These are phyloP conservation scores for Gossypium sturtianum DNA, from an alignment of 345 rosid species.

Conservation along the genomic window DNA sequence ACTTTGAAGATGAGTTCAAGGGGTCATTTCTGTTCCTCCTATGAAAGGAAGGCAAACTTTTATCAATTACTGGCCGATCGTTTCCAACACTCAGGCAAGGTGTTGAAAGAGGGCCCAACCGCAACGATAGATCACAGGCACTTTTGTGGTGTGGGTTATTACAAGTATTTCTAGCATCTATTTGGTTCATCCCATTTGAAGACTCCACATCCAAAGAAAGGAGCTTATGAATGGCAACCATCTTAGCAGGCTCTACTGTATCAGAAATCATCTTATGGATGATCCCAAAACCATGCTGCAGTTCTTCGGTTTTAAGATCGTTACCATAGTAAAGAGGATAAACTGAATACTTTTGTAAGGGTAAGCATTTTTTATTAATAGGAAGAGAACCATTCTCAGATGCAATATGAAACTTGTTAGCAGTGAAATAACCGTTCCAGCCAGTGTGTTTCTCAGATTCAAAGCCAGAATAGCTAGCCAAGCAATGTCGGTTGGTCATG, in stretches of 20 bases:
- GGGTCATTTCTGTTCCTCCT: slow-evolving; percentile 12
- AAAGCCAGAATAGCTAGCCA: slow-evolving; percentile 17
- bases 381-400: slow-evolving; percentile 13
- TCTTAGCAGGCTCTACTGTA: slow-evolving; percentile 17
- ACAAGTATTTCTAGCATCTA: slow-evolving; percentile 4
- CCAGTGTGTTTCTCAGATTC: slow-evolving; percentile 11
- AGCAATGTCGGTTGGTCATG: slow-evolving; percentile 11
- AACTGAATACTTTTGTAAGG: slow-evolving; percentile 26
- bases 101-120: slow-evolving; percentile 52
- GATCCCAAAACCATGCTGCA: slow-evolving; percentile 16
- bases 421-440: background rate
- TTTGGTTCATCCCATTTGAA: slow-evolving; percentile 13
- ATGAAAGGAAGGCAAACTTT: slow-evolving; percentile 10
- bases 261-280: slow-evolving; percentile 13
- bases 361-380: slow-evolving; percentile 8
- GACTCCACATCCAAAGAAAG: slow-evolving; percentile 4
- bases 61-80: background rate
- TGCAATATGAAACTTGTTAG: slow-evolving; percentile 17
- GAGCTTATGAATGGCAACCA: slow-evolving; percentile 8
- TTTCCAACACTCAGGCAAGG: slow-evolving; percentile 14
- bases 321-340: slow-evolving; percentile 44
- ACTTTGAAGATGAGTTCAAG: slow-evolving; percentile 13
- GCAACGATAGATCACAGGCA: slow-evolving; percentile 63
- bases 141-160: slow-evolving; percentile 13
- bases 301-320: slow-evolving; percentile 23